Conservation (phyloP, 805 yeast species). For the Lipomyces lipofer region DNA sequence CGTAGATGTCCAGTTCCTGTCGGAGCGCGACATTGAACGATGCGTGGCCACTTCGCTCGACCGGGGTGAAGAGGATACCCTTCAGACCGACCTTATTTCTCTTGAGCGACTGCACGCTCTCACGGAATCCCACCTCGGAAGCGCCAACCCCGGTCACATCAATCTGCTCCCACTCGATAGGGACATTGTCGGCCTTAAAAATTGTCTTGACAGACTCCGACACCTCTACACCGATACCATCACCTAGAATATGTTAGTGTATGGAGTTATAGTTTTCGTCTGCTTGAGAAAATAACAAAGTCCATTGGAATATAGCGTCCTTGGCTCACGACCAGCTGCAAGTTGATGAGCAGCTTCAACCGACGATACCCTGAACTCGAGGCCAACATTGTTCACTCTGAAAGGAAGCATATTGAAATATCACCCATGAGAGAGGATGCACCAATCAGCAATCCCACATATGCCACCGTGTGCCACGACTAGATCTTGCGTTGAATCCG, state of each 20-base stretch:
- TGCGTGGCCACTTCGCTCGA: constrained; percentile 71
- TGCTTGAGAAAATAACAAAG: too few relatives aligned
- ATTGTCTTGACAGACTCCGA: constrained; percentile 90
- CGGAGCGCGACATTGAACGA: constrained; percentile 94
- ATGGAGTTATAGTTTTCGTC: too few relatives aligned
- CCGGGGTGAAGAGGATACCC: constrained; percentile 92
- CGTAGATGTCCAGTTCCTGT: constrained; percentile 93
- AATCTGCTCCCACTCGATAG: constrained; percentile 85
- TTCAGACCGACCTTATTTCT: constrained; percentile 96
- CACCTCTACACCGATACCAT: constrained; percentile 95
- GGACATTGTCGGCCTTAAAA: constrained; percentile 82
- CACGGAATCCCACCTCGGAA: constrained; percentile 42
- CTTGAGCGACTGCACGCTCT: constrained; percentile 76
- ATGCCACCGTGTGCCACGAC: too few relatives aligned
- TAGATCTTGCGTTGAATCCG: too few relatives aligned
- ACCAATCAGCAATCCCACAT: too few relatives aligned
- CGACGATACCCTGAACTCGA: too few relatives aligned
- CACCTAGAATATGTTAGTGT: constrained; percentile 54
- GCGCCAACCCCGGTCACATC: constrained; percentile 64
- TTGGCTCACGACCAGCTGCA: too few relatives aligned
- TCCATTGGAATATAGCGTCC: too few relatives aligned
- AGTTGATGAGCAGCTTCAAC: too few relatives aligned
- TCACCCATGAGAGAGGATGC: too few relatives aligned
- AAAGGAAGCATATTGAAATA: too few relatives aligned
- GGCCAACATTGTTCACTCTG: too few relatives aligned